Conservation (phyloP, 129 eudicot species). For the Arctium lappa region DNA sequence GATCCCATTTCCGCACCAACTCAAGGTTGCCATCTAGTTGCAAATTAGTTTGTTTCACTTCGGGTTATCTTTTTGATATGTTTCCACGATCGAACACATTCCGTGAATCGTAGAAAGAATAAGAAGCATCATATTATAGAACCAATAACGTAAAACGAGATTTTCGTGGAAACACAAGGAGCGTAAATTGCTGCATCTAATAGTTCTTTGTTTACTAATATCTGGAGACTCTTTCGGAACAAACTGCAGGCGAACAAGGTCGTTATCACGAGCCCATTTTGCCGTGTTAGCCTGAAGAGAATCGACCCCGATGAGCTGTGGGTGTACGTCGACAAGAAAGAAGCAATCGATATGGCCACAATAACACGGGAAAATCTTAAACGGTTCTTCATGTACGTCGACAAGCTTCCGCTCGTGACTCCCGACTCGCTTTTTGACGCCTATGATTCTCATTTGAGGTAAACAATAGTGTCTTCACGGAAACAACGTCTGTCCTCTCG, state of each 20-base stretch:
- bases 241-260: conserved; percentile 51
- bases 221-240: not conserved
- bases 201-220: not conserved
- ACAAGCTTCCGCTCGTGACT: conserved; percentile 55
- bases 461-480: conserved; percentile 5
- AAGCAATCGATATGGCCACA: conserved; percentile 44
- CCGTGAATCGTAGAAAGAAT: too few relatives aligned
- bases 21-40: too few relatives aligned
- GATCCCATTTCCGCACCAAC: too few relatives aligned
- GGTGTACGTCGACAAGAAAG: conserved; percentile 54
- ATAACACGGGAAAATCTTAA: conserved; percentile 52
- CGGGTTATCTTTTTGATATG: too few relatives aligned
- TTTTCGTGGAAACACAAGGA: too few relatives aligned
- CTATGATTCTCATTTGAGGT: conserved; percentile 49
- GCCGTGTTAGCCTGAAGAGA: conserved; percentile 63
- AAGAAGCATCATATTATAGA: too few relatives aligned
- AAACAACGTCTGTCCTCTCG: not conserved
- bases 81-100: too few relatives aligned
- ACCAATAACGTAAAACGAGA: too few relatives aligned
- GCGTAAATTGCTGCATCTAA: not conserved
- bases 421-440: conserved; percentile 39
- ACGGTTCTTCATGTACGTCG: conserved; percentile 58
- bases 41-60: too few relatives aligned
- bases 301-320: conserved; percentile 57
- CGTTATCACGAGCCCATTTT: conserved; percentile 68